Base-by-base conservation (phyloP, 1,139 yeast species). In the Pichia sorboxylosa region DNA sequence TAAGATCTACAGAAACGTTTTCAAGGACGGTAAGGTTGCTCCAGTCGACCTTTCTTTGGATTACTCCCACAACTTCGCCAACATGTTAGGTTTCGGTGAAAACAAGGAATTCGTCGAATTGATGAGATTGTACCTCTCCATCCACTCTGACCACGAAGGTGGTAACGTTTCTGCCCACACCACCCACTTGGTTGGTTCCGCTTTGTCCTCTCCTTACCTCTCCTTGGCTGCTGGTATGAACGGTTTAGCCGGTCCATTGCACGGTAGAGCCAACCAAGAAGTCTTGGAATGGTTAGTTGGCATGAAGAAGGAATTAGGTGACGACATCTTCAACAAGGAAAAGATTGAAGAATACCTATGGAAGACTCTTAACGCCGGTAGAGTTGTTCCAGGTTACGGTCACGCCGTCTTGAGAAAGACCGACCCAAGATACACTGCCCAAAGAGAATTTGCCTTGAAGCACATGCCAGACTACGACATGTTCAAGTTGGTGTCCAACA, bases 151-250 rank as follows among this genome's bases (percentile, higher is more conserved):
- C 63, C 97, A 87, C 66, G 97, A 87, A 68, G 96, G 96, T 66
- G 97, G 97, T 63, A 87, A 87, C 57, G 97, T 87, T 42, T 83
- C 95, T 42, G 96, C 96, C 33, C 97, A 87, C 69, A 76, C 96
- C 52, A 85, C 97, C 47, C 96, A 87, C 64, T 71, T 87, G 62
- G 96, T 87, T 45, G 96, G 96, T 49, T 82, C 94, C 24, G 96
- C 97, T 38, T 72, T 87, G 51, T 78, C 94, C 17, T 85, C 94
- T 39, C 96, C 96, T 55, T 84, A 71, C 72, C 70, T 87, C 54
- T 81, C 95, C 30, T 75, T 83, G 50, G 79, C 96, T 42, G 95
- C 96, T 37, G 96, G 96, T 61, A 66, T 87, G 59, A 82, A 83
- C 65, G 97, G 97, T 63, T 73, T 87, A 57, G 97, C 97, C 41